These are phyloP conservation scores for Alternaria sp. DNA, from an alignment of 2,329 filamentous ascomycete species.

Conservation along the genomic window DNA sequence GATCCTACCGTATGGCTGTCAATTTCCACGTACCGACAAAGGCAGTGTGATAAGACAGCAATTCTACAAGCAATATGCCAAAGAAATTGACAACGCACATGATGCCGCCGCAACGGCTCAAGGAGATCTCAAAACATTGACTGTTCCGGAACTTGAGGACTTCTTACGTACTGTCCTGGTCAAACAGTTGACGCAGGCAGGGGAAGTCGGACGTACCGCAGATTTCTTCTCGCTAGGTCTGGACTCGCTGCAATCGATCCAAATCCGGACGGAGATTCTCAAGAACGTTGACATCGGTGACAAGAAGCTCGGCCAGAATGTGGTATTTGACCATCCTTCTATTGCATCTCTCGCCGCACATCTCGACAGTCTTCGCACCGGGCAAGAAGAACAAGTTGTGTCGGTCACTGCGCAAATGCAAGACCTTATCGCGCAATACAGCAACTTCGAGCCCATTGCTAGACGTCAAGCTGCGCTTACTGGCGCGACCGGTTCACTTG, in stretches of 20 bases:
- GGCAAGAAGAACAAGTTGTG: slow-evolving; percentile 37
- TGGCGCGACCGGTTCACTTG: slow-evolving; percentile 70
- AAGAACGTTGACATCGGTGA: slow-evolving; percentile 57
- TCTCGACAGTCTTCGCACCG: slow-evolving; percentile 53
- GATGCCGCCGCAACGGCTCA: slow-evolving; percentile 30
- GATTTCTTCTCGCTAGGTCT: slow-evolving; percentile 67
- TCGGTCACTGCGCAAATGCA: slow-evolving; percentile 54
- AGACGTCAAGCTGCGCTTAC: slow-evolving; percentile 56
- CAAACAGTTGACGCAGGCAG: slow-evolving; percentile 17
- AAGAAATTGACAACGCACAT: slow-evolving; percentile 57
- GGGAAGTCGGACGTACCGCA: slow-evolving; percentile 41
- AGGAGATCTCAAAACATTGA: background rate
- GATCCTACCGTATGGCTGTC: slow-evolving; percentile 53
- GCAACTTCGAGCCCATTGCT: slow-evolving; percentile 37
- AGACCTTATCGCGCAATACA: slow-evolving; percentile 54
- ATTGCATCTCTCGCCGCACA: slow-evolving; percentile 54
- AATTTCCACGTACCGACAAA: slow-evolving; percentile 63
- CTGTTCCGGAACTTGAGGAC: background rate
- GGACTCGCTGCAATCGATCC: slow-evolving; percentile 65
- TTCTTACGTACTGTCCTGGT: slow-evolving; percentile 26
- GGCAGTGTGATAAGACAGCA: slow-evolving; percentile 62
- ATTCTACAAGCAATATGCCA: slow-evolving; percentile 57
- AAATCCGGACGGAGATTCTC: slow-evolving; percentile 60
- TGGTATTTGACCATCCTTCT: slow-evolving; percentile 65
- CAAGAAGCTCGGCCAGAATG: slow-evolving; percentile 58